phyloP scores from a whole-genome alignment of 208 protist genomes.

The Trypanosomatidae sp. region DNA sequence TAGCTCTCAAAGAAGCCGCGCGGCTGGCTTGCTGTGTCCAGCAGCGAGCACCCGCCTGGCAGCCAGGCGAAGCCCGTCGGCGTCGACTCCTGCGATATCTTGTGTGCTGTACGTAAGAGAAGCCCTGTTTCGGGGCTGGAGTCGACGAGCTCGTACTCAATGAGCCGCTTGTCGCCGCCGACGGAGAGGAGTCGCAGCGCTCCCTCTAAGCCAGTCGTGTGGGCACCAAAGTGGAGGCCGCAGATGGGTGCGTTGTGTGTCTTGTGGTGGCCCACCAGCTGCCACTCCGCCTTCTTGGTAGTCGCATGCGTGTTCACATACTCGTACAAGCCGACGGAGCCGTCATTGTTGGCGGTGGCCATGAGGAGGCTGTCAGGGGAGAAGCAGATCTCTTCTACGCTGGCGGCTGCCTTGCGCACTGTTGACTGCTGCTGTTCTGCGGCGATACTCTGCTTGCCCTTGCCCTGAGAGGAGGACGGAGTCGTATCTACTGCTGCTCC shows the following conservation, averaged over 20 bases:
- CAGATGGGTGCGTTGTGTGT: conserved; percentile 90
- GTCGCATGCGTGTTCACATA: conserved; percentile 24
- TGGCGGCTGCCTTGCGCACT: conserved; percentile 61
- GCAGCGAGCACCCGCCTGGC: conserved; percentile 27
- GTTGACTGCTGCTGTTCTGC: conserved; percentile 1
- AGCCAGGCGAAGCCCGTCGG: conserved; percentile 93
- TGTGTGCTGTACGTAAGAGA: conserved; percentile 75
- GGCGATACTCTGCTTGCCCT: neutral
- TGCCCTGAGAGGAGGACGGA: neutral
- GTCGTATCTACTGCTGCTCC: neutral
- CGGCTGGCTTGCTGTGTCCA: conserved; percentile 45
- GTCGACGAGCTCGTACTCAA: conserved; percentile 94
- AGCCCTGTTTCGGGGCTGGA: conserved; percentile 86
- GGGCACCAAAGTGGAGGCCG: conserved; percentile 84
- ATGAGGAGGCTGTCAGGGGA: conserved; percentile 78
- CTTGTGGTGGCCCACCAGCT: conserved; percentile 91
- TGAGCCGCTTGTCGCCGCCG: conserved; percentile 90
- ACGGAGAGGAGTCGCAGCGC: conserved; percentile 89
- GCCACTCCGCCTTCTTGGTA: conserved; percentile 76
- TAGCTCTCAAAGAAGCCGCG: conserved; percentile 27
- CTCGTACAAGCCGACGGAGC: conserved; percentile 92
- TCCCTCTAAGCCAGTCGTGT: conserved; percentile 36
- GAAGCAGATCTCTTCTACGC: conserved; percentile 81
- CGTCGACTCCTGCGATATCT: conserved; percentile 88
- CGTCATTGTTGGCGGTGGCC: conserved; percentile 73